Conservation (phyloP, 495 filamentous ascomycete species). For the Xylaria longipes region DNA sequence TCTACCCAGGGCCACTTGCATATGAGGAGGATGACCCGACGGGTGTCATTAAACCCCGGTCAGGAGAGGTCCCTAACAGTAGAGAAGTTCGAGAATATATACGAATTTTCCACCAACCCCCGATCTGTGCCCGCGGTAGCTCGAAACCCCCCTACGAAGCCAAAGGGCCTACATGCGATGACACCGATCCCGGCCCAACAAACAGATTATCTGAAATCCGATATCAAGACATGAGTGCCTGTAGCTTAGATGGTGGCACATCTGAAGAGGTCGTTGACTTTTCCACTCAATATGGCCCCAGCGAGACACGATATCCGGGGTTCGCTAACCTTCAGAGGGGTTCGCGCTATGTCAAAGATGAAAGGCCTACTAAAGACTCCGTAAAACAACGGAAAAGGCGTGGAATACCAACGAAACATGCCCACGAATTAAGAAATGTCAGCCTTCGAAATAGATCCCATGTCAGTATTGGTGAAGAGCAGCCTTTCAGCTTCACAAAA, state of each 20-base stretch:
- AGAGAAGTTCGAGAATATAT: constrained; percentile 47
- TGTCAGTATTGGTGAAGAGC: constrained; percentile 50
- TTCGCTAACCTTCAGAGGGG: constrained; percentile 21
- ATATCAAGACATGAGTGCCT: constrained; percentile 35
- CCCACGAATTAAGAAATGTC: constrained; percentile 38
- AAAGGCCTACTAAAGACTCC: constrained; percentile 21
- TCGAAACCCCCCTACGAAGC: constrained; percentile 37
- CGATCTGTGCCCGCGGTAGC: constrained; percentile 44
- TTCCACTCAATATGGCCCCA: constrained; percentile 33
- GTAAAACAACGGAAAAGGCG: constrained; percentile 25
- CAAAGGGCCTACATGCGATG: not conserved
- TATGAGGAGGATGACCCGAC: constrained; percentile 40
- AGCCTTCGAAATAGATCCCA: constrained; percentile 47
- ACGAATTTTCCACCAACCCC: constrained; percentile 44
- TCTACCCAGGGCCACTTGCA: constrained; percentile 26
- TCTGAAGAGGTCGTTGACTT: constrained; percentile 41
- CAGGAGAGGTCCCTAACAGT: constrained; percentile 38
- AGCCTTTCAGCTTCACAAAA: constrained; percentile 59
- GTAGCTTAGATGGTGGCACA: constrained; percentile 40
- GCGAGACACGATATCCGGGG: constrained; percentile 26
- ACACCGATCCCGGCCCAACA: constrained; percentile 22
- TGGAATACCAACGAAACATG: constrained; percentile 27
- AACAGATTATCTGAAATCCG: constrained; percentile 20
- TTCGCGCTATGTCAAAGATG: constrained; percentile 25
- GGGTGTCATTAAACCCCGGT: constrained; percentile 32